Conservation (phyloP, 2,329 filamentous ascomycete species). For the Amphichorda felina region DNA sequence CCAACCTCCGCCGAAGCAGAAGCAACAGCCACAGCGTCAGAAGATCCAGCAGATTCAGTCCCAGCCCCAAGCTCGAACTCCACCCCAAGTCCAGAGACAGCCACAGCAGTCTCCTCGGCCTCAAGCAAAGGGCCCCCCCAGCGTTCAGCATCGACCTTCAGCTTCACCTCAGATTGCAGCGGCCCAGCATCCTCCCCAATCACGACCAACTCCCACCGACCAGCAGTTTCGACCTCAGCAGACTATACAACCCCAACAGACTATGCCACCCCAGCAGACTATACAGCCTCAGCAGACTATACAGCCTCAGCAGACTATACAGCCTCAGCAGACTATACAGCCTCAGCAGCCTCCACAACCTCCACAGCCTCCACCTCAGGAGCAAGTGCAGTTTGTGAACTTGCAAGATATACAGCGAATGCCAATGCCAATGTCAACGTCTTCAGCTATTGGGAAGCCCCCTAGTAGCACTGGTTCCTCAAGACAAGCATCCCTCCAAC, state of each 20-base stretch:
- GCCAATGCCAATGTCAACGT: conserved; percentile 14
- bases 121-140: too few species aligned
- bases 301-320: not conserved
- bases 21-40: conserved; percentile 5
- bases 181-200: too few species aligned
- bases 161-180: too few species aligned
- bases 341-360: conserved; percentile 4
- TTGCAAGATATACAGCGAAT: conserved; percentile 23
- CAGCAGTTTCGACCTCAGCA: conserved; percentile 2
- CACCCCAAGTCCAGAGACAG: not conserved
- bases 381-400: conserved; percentile 21
- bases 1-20: conserved; percentile 4
- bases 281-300: conserved; percentile 6
- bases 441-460: conserved; percentile 1
- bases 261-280: conserved; percentile 3
- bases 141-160: too few species aligned
- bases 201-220: too few species aligned
- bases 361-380: conserved; percentile 6
- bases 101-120: too few species aligned
- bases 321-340: conserved; percentile 6
- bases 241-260: too few species aligned
- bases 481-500: not conserved
- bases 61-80: not conserved
- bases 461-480: not conserved
- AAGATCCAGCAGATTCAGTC: not conserved